Evolutionary conservation across 2,329 filamentous ascomycete species (phyloP).

Genomic region (Diatrype stigma): DNA sequence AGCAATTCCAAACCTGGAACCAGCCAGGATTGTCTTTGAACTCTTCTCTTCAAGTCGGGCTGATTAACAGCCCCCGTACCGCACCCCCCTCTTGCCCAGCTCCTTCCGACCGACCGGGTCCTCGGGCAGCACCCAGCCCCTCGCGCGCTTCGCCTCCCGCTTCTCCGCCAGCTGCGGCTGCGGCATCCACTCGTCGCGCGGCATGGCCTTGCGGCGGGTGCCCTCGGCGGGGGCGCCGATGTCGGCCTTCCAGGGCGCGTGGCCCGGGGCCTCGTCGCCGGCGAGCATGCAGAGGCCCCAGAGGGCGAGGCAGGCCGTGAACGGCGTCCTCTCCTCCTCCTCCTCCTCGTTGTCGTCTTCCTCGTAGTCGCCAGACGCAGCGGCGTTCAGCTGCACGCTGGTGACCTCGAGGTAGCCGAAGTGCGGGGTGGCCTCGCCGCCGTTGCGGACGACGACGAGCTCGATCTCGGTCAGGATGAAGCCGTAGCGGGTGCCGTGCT

Average conservation of each 20-base stretch:
- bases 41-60: background rate
- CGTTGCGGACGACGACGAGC: constrained; percentile 82
- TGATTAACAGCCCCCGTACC: constrained; percentile 46
- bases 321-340: constrained; percentile 38
- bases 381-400: constrained; percentile 52
- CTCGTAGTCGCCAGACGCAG: constrained; percentile 26
- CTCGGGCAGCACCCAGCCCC: constrained; percentile 74
- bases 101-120: constrained; percentile 70
- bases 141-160: constrained; percentile 66
- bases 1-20: background rate
- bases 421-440: constrained; percentile 65
- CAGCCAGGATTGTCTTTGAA: background rate
- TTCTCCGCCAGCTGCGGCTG: constrained; percentile 70
- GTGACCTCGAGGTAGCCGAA: constrained; percentile 85
- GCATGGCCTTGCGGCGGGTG: constrained; percentile 63
- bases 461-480: constrained; percentile 98
- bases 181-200: constrained; percentile 74
- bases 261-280: constrained; percentile 55
- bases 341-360: constrained; percentile 31
- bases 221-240: constrained; percentile 72
- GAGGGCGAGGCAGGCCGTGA: constrained; percentile 70
- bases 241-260: constrained; percentile 62
- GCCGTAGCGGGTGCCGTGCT: constrained; percentile 87
- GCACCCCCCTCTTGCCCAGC: constrained; percentile 61
- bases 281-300: constrained; percentile 76